A percentile compares a stretch with the other conserved stretches of the same genome.
Conservation (phyloP, 2,329 filamentous ascomycete species). For the Hymenoscyphus fraxineus region DNA sequence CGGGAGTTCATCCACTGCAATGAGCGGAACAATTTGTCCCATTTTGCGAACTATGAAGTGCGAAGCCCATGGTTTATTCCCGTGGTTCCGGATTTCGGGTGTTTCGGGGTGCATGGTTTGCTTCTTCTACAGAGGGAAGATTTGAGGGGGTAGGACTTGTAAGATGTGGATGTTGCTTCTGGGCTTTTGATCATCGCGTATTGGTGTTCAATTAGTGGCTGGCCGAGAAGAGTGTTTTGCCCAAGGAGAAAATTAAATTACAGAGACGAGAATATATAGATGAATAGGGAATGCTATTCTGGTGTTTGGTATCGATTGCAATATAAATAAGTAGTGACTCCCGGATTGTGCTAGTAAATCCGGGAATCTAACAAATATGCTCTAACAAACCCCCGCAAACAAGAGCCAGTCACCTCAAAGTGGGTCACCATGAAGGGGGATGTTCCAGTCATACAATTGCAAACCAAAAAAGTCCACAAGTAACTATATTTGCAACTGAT, state of each 20-base stretch:
- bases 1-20: conserved; percentile 51
- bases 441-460: neutral
- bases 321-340: neutral
- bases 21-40: conserved; percentile 46
- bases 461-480: conserved; percentile 5
- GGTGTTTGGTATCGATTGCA: neutral
- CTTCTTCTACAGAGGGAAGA: neutral
- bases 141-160: neutral
- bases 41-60: conserved; percentile 45
- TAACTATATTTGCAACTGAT: conserved; percentile 10
- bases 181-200: neutral
- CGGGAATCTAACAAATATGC: neutral
- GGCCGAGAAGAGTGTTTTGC: neutral
- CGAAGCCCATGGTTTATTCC: conserved; percentile 26
- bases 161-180: neutral
- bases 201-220: neutral
- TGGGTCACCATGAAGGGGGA: neutral
- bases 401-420: neutral
- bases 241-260: neutral
- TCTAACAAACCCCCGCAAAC: neutral
- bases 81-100: neutral
- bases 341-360: neutral
- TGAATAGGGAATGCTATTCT: neutral
- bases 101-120: conserved; percentile 11
- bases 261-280: neutral